A percentile compares a stretch with the other conserved stretches of the same genome.
These are phyloP conservation scores for Nymphaea colorata DNA, from an alignment of 164 flowering plant species.

Conservation along the genomic window DNA sequence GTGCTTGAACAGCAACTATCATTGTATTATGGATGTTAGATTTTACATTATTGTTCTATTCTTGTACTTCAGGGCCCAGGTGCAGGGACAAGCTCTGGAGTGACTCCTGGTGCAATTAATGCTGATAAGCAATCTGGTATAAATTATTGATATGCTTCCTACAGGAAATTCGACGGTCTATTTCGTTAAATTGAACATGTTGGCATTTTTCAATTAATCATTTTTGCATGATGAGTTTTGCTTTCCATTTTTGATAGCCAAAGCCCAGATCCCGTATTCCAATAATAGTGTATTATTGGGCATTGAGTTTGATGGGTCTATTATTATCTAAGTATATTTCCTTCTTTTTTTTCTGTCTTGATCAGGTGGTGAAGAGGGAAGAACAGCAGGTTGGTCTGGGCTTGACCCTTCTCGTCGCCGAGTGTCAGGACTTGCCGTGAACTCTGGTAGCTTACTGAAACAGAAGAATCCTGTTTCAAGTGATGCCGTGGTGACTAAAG, in stretches of 20 bases:
- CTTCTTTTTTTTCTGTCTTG: not conserved
- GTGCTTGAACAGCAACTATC: not conserved
- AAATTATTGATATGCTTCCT: not conserved
- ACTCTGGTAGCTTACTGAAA: conserved; percentile 45
- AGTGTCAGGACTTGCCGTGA: conserved; percentile 39
- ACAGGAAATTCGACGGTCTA: not conserved
- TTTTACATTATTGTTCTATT: too few species aligned
- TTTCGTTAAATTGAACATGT: too few species aligned
- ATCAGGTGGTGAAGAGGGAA: conserved; percentile 54
- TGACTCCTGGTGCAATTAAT: conserved; percentile 32
- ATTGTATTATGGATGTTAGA: not conserved
- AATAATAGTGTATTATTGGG: not conserved
- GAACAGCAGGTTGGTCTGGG: conserved; percentile 34
- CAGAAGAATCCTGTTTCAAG: conserved; percentile 44
- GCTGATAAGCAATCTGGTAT: conserved; percentile 49
- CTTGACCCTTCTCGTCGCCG: conserved; percentile 51
- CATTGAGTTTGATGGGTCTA: too few species aligned
- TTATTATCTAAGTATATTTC: not conserved
- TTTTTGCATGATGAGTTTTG: too few species aligned
- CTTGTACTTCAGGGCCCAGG: conserved; percentile 28
- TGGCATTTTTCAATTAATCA: too few species aligned
- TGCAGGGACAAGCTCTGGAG: conserved; percentile 65
- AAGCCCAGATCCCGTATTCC: not conserved
- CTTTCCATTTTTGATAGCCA: too few species aligned
- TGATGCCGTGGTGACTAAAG: not conserved